phyloP scores from a whole-genome alignment of 768 basidiomycete genomes.

The Lactarius psammicola region DNA sequence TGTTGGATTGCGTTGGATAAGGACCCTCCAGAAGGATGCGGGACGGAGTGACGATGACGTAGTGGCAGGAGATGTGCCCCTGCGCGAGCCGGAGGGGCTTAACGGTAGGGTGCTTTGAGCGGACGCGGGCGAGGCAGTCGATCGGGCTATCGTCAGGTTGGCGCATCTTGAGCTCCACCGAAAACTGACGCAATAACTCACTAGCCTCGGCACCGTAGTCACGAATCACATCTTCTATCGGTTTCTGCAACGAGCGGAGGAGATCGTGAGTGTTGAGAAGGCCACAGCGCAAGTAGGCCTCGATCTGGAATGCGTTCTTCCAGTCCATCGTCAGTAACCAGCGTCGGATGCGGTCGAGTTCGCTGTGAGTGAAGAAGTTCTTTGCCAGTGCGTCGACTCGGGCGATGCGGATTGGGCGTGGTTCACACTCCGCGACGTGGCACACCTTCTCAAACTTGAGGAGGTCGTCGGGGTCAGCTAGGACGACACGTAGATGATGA shows the following conservation, averaged over 20 bases:
- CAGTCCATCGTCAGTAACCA: conserved; percentile 53
- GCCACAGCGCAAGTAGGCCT: conserved; percentile 62
- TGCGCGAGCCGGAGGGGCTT: conserved; percentile 32
- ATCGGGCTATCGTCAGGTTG: conserved; percentile 42
- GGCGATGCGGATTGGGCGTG: conserved; percentile 32
- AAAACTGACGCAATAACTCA: conserved; percentile 55
- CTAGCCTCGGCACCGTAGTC: conserved; percentile 37
- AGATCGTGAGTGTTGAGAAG: conserved; percentile 64
- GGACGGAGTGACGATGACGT: conserved; percentile 75
- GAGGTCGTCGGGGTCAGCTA: conserved; percentile 52
- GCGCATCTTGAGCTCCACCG: conserved; percentile 46
- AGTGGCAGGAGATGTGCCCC: conserved; percentile 60
- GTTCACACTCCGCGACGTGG: conserved; percentile 44
- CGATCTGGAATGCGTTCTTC: conserved; percentile 75
- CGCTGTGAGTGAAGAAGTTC: conserved; percentile 50
- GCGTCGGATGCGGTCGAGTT: conserved; percentile 45
- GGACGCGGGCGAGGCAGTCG: conserved; percentile 47
- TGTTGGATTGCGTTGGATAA: conserved; percentile 71
- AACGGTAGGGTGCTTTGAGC: conserved; percentile 29
- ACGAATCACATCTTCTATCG: conserved; percentile 44
- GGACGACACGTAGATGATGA: conserved; percentile 62
- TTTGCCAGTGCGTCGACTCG: conserved; percentile 48
- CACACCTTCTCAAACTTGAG: conserved; percentile 55
- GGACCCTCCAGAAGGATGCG: conserved; percentile 75
- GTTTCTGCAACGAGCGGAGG: conserved; percentile 41